These are phyloP conservation scores for Xylariaceae sp. DNA, from an alignment of 2,329 filamentous ascomycete genomes.

Conservation along the genomic window DNA sequence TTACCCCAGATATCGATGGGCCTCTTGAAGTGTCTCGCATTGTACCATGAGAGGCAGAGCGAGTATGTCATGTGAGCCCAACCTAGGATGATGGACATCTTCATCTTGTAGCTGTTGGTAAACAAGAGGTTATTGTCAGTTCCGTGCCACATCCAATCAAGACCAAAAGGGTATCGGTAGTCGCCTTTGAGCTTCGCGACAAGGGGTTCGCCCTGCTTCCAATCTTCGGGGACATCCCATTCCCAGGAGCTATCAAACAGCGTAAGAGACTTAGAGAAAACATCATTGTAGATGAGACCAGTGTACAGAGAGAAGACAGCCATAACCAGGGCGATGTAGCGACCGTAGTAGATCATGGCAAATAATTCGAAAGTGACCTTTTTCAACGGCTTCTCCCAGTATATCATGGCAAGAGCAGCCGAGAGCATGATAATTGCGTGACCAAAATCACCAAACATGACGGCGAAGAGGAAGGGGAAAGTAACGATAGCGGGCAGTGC, in stretches of 20 bases:
- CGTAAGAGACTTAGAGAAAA: conserved; percentile 89
- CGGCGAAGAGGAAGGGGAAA: conserved; percentile 98
- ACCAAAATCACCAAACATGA: conserved; percentile 99
- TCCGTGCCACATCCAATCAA: conserved; percentile 96
- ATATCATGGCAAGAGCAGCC: conserved; percentile 86
- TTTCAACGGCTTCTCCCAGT: conserved; percentile 88
- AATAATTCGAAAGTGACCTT: conserved; percentile 93
- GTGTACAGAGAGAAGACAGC: conserved; percentile 95
- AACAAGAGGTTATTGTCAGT: conserved; percentile 94
- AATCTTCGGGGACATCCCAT: conserved; percentile 63
- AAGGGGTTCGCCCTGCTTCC: conserved; percentile 59
- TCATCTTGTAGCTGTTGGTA: conserved; percentile 99
- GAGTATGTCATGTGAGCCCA: conserved; percentile 99
- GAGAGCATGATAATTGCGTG: conserved; percentile 85
- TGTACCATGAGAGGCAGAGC: conserved; percentile 85
- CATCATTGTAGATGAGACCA: conserved; percentile 94
- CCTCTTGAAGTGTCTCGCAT: conserved; percentile 89
- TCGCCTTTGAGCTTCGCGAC: conserved; percentile 59
- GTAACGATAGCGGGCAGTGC: conserved; percentile 93
- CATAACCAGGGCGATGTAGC: conserved; percentile 99
- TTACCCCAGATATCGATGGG: conserved; percentile 96
- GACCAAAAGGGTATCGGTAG: conserved; percentile 90
- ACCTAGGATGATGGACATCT: conserved; percentile 94
- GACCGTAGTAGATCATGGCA: conserved; percentile 97
- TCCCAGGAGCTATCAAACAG: conserved; percentile 88